Percentiles rank a stretch among this genome's conserved stretches.
Conservation (phyloP, 371 early-diverging fungal genomes). For the Circinella umbellata region DNA sequence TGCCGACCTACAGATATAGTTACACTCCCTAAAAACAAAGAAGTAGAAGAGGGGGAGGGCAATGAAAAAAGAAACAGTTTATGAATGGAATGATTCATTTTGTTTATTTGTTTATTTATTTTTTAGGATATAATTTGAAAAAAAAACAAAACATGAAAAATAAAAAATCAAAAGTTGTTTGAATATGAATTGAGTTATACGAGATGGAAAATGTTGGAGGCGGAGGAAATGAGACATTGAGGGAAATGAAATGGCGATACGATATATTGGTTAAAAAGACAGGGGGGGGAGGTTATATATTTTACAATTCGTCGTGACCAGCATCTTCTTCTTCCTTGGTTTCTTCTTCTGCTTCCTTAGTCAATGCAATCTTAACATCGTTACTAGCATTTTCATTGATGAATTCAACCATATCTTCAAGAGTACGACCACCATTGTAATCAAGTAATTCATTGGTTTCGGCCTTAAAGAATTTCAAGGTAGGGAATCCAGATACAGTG, state of each 20-base stretch:
- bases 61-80: background rate
- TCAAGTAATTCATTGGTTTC: slow-evolving; percentile 79
- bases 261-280: too few relatives aligned
- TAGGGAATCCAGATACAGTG: slow-evolving; percentile 93
- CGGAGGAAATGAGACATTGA: too few relatives aligned
- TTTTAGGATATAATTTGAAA: background rate
- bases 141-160: background rate
- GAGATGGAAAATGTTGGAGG: background rate
- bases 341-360: slow-evolving; percentile 22
- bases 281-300: background rate
- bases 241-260: too few relatives aligned
- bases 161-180: background rate
- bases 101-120: too few relatives aligned
- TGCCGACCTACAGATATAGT: too few relatives aligned
- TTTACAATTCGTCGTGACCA: slow-evolving; percentile 71
- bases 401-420: slow-evolving; percentile 80
- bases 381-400: slow-evolving; percentile 67
- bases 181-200: too few relatives aligned
- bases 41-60: too few relatives aligned
- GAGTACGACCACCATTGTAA: slow-evolving; percentile 84
- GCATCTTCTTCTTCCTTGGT: slow-evolving; percentile 27
- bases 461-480: slow-evolving; percentile 92
- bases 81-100: too few relatives aligned
- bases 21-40: too few relatives aligned
- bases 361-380: slow-evolving; percentile 28